These are phyloP conservation scores for Pleurotus citrinopileatus DNA, from an alignment of 768 basidiomycete species.

Conservation along the genomic window DNA sequence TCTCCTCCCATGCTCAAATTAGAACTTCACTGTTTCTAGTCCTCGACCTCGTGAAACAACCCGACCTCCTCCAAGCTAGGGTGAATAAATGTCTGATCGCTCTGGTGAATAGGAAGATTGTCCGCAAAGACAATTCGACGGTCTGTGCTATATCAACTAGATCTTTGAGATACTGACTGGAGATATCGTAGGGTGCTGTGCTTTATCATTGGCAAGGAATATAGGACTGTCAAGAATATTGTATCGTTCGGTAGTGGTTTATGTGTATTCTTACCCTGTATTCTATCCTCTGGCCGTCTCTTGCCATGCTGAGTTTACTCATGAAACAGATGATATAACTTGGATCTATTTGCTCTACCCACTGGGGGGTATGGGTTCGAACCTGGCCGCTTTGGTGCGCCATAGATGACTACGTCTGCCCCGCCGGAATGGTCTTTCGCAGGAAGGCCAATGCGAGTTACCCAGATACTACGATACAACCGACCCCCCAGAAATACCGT, in stretches of 20 bases:
- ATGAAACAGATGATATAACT: no score
- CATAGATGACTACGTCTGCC: no score
- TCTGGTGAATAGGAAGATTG: constrained; percentile 82
- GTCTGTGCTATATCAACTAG: constrained; percentile 32
- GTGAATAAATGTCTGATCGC: constrained; percentile 95
- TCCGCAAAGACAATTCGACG: constrained; percentile 68
- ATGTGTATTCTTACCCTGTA: constrained; percentile 7
- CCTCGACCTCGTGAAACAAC: constrained; percentile 69
- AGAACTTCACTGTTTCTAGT: constrained; percentile 42
- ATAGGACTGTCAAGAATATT: constrained; percentile 13
- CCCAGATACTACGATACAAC: no score
- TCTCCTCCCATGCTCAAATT: background rate
- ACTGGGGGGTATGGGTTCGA: no score
- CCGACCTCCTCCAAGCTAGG: constrained; percentile 84
- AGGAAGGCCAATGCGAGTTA: no score
- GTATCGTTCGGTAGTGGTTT: background rate
- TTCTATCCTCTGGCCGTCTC: no score
- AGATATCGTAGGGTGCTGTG: constrained; percentile 51
- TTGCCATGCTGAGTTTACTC: no score
- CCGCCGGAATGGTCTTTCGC: no score
- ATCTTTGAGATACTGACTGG: background rate
- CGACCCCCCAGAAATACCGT: no score
- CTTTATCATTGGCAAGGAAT: constrained; percentile 71
- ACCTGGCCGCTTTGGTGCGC: no score
- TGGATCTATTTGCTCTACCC: no score